A percentile compares a stretch with the other conserved stretches of the same genome.
These are phyloP conservation scores for Eucalyptus tenuipes DNA, from an alignment of 345 rosid species.

Conservation along the genomic window DNA sequence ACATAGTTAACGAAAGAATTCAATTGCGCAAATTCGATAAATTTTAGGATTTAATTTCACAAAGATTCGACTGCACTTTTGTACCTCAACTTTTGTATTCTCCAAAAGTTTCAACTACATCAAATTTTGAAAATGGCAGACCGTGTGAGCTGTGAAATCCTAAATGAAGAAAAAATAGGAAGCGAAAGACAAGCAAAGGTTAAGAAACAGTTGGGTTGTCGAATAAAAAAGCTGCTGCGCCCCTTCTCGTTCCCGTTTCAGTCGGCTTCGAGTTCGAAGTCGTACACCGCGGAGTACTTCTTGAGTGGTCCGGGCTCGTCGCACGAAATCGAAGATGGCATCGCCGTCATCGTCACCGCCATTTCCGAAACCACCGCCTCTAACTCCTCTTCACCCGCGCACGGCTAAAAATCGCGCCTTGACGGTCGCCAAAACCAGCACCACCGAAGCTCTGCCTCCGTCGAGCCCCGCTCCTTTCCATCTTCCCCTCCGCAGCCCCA, in stretches of 20 bases:
- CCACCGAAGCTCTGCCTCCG: not conserved
- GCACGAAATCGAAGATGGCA: not conserved
- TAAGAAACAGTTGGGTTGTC: not conserved
- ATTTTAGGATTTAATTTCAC: too few species aligned
- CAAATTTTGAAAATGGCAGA: not conserved
- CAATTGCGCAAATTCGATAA: rapidly evolving
- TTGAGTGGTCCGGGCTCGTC: not conserved
- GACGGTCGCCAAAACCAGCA: not conserved
- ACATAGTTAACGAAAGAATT: too few species aligned
- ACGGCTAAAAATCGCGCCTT: not conserved
- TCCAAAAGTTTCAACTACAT: not conserved
- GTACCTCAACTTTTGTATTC: not conserved
- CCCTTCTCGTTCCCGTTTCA: not conserved
- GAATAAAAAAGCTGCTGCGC: not conserved
- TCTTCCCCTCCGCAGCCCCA: not conserved
- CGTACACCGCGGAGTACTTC: not conserved
- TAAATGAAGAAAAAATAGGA: not conserved
- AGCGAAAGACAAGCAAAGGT: not conserved
- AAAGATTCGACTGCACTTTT: rapidly evolving
- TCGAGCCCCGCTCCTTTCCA: not conserved
- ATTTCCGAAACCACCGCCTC: not conserved
- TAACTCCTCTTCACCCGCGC: not conserved
- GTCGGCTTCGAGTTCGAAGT: not conserved
- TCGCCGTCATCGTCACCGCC: not conserved
- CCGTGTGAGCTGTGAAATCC: not conserved